Conservation (phyloP, 164 flowering plant species). For the Liriodendron chinense region DNA sequence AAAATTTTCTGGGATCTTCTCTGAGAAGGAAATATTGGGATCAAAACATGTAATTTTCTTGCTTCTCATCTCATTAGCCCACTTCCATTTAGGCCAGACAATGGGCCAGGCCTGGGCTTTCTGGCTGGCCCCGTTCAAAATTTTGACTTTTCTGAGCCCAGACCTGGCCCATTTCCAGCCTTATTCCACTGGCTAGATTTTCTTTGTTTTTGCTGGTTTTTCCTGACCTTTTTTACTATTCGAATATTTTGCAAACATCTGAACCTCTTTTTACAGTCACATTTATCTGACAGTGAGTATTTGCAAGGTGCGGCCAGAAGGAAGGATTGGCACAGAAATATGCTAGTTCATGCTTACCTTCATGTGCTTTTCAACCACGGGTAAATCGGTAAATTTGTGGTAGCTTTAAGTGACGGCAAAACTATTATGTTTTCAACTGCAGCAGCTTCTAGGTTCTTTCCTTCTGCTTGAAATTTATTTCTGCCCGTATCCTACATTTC, state of each 20-base stretch:
- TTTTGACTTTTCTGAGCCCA: too few species aligned
- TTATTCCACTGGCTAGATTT: constrained; percentile 5
- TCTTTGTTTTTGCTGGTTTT: not conserved
- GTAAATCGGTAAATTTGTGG: constrained; percentile 39
- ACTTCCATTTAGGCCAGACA: not conserved
- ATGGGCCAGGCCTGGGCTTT: too few species aligned
- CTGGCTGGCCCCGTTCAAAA: too few species aligned
- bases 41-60: constrained; percentile 58
- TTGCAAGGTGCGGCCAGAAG: constrained; percentile 57
- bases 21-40: constrained; percentile 76
- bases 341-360: constrained; percentile 49
- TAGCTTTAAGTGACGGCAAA: constrained; percentile 4
- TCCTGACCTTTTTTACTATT: not conserved
- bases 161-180: too few species aligned
- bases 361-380: constrained; percentile 39
- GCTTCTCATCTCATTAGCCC: not conserved
- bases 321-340: constrained; percentile 72
- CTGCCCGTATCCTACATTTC: not conserved
- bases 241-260: not conserved
- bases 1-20: constrained; percentile 58
- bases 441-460: not conserved
- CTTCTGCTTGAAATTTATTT: not conserved
- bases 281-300: constrained; percentile 26
- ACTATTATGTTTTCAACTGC: not conserved
- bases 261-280: constrained; percentile 3